phyloP scores from a whole-genome alignment of 495 filamentous ascomycete genomes.

The Xylaria cubensis region DNA sequence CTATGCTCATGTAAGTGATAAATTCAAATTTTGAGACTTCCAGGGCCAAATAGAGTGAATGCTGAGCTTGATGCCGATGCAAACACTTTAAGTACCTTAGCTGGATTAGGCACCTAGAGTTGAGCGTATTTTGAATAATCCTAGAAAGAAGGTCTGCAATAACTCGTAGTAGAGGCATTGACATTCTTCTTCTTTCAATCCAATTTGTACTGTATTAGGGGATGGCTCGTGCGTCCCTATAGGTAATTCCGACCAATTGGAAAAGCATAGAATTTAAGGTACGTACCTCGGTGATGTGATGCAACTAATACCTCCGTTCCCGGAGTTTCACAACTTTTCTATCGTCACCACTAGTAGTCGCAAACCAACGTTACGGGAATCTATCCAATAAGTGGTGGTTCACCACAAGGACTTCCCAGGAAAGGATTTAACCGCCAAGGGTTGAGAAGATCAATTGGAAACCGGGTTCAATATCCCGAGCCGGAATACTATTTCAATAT shows the following conservation, averaged over 20 bases:
- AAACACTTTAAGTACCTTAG: neutral
- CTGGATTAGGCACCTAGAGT: too few relatives aligned
- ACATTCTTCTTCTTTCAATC: neutral
- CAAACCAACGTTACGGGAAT: neutral
- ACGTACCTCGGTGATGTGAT: neutral
- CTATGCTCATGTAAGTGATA: neutral
- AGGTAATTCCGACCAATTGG: neutral
- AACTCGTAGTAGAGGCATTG: too few relatives aligned
- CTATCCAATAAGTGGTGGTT: neutral
- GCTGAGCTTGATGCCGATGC: neutral
- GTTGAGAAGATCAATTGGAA: neutral
- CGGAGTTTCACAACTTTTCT: conserved; percentile 17
- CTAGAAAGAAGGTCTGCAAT: neutral
- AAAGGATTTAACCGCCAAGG: neutral
- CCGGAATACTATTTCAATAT: neutral
- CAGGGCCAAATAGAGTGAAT: neutral
- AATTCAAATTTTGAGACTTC: too few relatives aligned
- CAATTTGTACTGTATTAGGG: too few relatives aligned
- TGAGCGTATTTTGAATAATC: neutral
- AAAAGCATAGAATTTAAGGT: neutral
- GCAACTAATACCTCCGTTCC: conserved; percentile 20
- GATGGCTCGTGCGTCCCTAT: neutral
- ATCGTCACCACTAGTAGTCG: neutral
- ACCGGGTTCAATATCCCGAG: neutral
- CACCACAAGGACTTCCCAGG: neutral